A percentile compares a stretch with the other conserved stretches of the same genome.
Conservation (phyloP, 495 filamentous ascomycete genomes). For the Staphylotrichum tortipilum region DNA sequence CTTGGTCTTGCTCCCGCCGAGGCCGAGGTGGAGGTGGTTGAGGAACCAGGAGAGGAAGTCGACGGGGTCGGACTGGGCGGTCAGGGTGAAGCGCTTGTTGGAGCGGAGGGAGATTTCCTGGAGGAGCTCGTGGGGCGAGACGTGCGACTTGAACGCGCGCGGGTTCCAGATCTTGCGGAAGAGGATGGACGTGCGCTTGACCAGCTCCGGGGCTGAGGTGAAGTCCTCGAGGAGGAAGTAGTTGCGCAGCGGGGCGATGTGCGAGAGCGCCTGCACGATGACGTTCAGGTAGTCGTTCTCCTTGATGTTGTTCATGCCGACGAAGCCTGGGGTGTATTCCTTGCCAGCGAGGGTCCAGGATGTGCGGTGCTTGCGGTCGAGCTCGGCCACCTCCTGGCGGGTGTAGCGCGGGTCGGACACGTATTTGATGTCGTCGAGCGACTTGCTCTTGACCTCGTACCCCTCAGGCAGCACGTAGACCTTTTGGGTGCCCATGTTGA, state of each 20-base stretch:
- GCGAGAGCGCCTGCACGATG: slow-evolving; percentile 84
- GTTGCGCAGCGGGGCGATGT: slow-evolving; percentile 84
- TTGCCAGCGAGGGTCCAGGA: slow-evolving; percentile 72
- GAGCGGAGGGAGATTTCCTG: slow-evolving; percentile 88
- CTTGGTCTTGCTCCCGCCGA: slow-evolving; percentile 84
- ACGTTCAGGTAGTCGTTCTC: slow-evolving; percentile 98
- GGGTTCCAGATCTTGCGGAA: slow-evolving; percentile 98
- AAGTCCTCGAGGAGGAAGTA: slow-evolving; percentile 84
- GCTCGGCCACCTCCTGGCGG: slow-evolving; percentile 63
- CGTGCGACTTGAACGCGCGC: slow-evolving; percentile 91
- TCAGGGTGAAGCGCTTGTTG: slow-evolving; percentile 86
- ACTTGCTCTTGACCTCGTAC: slow-evolving; percentile 93
- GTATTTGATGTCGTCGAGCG: slow-evolving; percentile 96
- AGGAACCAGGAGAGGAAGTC: slow-evolving; percentile 97
- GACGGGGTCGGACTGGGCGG: slow-evolving; percentile 85
- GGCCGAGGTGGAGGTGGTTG: slow-evolving; percentile 83
- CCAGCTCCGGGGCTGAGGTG: slow-evolving; percentile 44
- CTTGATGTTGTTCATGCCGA: slow-evolving; percentile 99
- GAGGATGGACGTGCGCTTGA: slow-evolving; percentile 77
- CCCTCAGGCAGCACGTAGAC: slow-evolving; percentile 95
- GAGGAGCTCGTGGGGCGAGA: slow-evolving; percentile 92
- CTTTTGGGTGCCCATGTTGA: slow-evolving; percentile 93
- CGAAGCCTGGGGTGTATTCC: slow-evolving; percentile 86
- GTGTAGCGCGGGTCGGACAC: slow-evolving; percentile 87
- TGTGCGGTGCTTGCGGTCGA: slow-evolving; percentile 69